Base-by-base conservation (phyloP, 2,329 filamentous ascomycete species). In the Sclerotiophoma versabilis region DNA sequence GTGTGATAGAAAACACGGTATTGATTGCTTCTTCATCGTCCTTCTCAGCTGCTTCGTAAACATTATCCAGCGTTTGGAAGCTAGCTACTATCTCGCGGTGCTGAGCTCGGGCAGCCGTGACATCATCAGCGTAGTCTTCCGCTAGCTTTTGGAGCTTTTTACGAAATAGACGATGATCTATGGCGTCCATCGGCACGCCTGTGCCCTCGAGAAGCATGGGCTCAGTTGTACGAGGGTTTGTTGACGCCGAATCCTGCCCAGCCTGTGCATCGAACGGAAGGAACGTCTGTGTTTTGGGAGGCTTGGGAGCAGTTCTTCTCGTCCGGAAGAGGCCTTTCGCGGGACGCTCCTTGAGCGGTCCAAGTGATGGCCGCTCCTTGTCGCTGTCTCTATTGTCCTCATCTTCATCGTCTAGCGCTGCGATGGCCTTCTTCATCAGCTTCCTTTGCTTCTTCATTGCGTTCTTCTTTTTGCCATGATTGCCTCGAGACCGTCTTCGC, bases 1-100 rank as follows among this genome's bases (percentile, higher is more conserved):
- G 79, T 0, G 84, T 84, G 55, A 83, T 83, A 42, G 85, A 82
- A 12, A 87, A 76, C 79, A 84, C 87, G 43, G 84, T 80, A 32
- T 81, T 77, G 6, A 79, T 77, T 3, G 81, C 80, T 33, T 79
- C 76, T 20, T 77, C 69, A 23, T 84, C 77, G 9, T 82, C 83
- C 19, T 73, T 70, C 57, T 83, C 78, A 54, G 84, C 76, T 14
- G 66, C 74, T 10, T 66, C 60, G 27, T 63, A 60, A 5, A 75
- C 49, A 20, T 79, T 75, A 9, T 81, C 70, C 52, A 85, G 66
- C 43, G 81, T 79, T 55, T 80, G 68, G 33, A 79, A 75, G 27
- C 74, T 73, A 10, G 72, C 71, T 12, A 74, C 69, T 29, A 77
- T 77, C 37, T 75, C 73, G 44, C 73, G 64, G 37, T 75, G 71